Evolutionary conservation across 768 basidiomycete genomes (phyloP), one percentile per base, ranked within the genome.

Genomic region (Rossbeevera mucosa): DNA sequence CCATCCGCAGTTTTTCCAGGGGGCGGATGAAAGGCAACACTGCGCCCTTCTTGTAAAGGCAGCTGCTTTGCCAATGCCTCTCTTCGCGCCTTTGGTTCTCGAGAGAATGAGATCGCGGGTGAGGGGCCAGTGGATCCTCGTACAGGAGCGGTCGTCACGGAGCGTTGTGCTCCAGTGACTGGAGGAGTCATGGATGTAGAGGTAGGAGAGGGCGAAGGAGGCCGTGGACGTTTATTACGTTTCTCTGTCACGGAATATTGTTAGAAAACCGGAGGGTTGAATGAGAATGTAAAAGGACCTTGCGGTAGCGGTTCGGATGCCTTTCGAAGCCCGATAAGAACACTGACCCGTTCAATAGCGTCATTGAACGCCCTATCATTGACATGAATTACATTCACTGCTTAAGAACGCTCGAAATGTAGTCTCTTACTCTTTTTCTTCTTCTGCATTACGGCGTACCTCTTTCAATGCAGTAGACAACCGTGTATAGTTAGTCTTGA

Each of bases 21-120:
- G 29, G 83, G 81, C 5, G 83, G 84, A 66, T 86, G 86, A 61
- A 91, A 92, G 1, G 87, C 91, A 11, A 93, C 89, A 60, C 85
- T 90, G 50, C 91, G 77, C 18, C 85, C 85, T 63, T 81, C 77
- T 59, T 82, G 82, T 16, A 92, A 73, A 9, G 86, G 86, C 2
- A 86, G 71, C 53, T 87, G 88, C 51, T 74, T 79, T 16, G 74
- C 67, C 5, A 84, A 62, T 2, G 78, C 78, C 58, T 90, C 84
- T 56, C 83, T 77, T 41, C 86, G 78, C 8, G 80, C 72, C 63
- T 85, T 89, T 8, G 82, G 76, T 48, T 88, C 88, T 36, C 86
- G 80, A 5, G 82, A 76, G 60, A 80, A 81, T 0, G 80, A 72
- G 42, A 76, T 62, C 1, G 70, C 62, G 11, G 77, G 66, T 36